phyloP scores from a whole-genome alignment of 805 yeast genomes.

The Komagataella populi region DNA sequence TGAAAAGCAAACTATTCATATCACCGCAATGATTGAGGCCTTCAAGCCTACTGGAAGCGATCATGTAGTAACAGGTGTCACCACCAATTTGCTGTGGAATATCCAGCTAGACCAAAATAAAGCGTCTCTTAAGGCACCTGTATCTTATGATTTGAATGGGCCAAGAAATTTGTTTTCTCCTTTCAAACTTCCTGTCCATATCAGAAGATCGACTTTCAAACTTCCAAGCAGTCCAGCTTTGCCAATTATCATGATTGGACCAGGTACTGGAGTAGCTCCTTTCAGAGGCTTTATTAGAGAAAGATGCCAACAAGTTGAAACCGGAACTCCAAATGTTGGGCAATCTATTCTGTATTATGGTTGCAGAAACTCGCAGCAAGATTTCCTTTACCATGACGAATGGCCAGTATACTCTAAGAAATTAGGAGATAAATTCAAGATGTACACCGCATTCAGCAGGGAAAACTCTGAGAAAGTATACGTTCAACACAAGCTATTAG shows the following conservation, averaged over 20 bases:
- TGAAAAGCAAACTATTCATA: conserved; percentile 62
- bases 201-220: conserved; percentile 90
- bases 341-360: conserved; percentile 74
- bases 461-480: conserved; percentile 50
- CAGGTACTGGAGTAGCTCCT: conserved; percentile 98
- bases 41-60: conserved; percentile 19
- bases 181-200: conserved; percentile 76
- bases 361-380: conserved; percentile 67
- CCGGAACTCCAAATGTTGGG: conserved; percentile 45
- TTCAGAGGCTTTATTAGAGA: conserved; percentile 92
- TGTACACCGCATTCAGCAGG: conserved; percentile 82
- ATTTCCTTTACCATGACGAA: conserved; percentile 77
- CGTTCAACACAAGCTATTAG: conserved; percentile 69
- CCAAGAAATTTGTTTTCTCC: conserved; percentile 50
- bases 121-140: conserved; percentile 25
- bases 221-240: conserved; percentile 73
- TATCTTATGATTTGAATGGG: conserved; percentile 65
- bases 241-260: conserved; percentile 89
- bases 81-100: conserved; percentile 76
- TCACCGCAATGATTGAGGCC: conserved; percentile 89
- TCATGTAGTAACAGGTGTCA: conserved; percentile 63
- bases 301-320: conserved; percentile 42
- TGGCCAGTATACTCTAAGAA: conserved; percentile 65
- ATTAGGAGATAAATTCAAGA: conserved; percentile 49
- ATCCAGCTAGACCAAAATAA: conserved; percentile 49